Conservation (phyloP, 2,329 filamentous ascomycete species). For the Raffaelea deltoideospora region DNA sequence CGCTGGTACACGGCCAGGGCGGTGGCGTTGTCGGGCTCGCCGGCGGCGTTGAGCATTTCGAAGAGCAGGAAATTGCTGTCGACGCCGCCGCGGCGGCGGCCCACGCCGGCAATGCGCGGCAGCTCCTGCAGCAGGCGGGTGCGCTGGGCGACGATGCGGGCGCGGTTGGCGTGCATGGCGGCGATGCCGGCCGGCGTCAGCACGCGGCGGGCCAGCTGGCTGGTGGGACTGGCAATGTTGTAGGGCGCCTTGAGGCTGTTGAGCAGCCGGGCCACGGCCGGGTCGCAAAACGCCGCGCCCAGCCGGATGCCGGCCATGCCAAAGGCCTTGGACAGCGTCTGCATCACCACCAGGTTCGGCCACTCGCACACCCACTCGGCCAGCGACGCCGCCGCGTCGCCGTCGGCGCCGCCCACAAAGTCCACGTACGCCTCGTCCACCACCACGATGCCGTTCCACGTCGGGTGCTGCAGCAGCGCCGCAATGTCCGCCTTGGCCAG, state of each 20-base stretch:
- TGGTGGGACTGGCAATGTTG: conserved; percentile 83
- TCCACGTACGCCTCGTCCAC: conserved; percentile 95
- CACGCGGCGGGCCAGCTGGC: conserved; percentile 61
- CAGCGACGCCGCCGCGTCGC: conserved; percentile 44
- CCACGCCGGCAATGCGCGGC: conserved; percentile 61
- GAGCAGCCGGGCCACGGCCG: conserved; percentile 60
- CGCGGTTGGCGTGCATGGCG: conserved; percentile 56
- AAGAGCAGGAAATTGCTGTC: conserved; percentile 84
- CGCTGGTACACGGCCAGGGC: conserved; percentile 71
- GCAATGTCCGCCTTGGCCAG: conserved; percentile 62
- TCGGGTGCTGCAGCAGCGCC: conserved; percentile 64
- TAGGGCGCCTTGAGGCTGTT: conserved; percentile 95
- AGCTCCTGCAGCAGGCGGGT: conserved; percentile 61
- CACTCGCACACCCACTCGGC: conserved; percentile 86
- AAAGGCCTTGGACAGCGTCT: conserved; percentile 96
- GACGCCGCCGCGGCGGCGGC: conserved; percentile 62
- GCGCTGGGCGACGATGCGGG: conserved; percentile 60
- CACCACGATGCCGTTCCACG: conserved; percentile 89
- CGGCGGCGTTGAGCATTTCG: conserved; percentile 62
- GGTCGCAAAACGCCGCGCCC: conserved; percentile 67
- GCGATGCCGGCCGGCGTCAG: conserved; percentile 51
- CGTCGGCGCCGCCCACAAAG: conserved; percentile 65
- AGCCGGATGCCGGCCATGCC: conserved; percentile 87
- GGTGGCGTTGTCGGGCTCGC: conserved; percentile 61
- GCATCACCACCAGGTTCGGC: conserved; percentile 94